Evolutionary conservation across 106 monocot species (phyloP).

Genomic region (Xerophyta viscosa): DNA sequence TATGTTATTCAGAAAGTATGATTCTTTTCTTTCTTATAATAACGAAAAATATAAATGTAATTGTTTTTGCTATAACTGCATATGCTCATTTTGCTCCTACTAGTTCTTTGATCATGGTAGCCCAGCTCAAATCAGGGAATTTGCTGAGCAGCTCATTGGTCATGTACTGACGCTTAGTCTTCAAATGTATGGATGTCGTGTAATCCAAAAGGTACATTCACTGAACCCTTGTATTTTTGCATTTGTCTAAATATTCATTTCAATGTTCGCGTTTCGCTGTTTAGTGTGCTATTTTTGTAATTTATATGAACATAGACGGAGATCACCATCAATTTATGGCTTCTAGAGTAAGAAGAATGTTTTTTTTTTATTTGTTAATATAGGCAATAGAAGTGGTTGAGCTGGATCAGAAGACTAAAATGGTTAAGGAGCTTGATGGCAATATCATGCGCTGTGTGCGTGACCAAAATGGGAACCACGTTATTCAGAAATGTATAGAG

Average conservation of each 20-base stretch:
- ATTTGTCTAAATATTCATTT: no score
- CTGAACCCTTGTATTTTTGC: not conserved
- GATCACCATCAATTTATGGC: no score
- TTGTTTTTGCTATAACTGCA: no score
- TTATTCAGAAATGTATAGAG: constrained; percentile 89
- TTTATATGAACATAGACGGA: no score
- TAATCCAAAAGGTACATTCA: constrained; percentile 70
- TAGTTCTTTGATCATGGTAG: constrained; percentile 81
- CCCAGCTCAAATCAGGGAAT: constrained; percentile 44
- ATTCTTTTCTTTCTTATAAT: no score
- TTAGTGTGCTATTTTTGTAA: no score
- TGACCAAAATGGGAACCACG: constrained; percentile 96
- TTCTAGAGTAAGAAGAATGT: no score
- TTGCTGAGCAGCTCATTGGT: constrained; percentile 51
- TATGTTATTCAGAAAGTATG: constrained; percentile 86
- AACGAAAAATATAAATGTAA: no score
- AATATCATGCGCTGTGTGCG: constrained; percentile 77
- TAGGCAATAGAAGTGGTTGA: constrained; percentile 87
- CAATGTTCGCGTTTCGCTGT: no score
- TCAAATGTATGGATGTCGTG: constrained; percentile 89
- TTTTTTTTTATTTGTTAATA: no score
- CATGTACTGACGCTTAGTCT: constrained; percentile 66
- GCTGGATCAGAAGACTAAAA: constrained; percentile 68
- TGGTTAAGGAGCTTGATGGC: constrained; percentile 81
- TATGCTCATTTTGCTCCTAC: constrained; percentile 4